Evolutionary conservation across 75 land plant genomes (phyloP), one percentile per base, ranked within the genome.

Genomic region (Picea glauca): DNA sequence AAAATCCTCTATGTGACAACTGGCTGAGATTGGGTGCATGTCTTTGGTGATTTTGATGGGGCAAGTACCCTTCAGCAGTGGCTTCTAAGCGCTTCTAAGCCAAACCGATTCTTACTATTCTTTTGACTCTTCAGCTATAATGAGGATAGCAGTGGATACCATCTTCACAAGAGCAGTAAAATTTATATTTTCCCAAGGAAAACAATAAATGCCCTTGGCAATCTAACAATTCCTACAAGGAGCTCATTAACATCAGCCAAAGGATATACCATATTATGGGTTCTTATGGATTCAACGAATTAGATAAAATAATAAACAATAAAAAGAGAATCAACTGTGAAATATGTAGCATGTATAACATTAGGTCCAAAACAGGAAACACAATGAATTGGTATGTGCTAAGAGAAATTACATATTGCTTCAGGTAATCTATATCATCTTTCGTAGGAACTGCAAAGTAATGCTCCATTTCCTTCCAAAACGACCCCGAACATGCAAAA

Each of bases 401-500:
- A 38, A 70, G 73, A 15, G 38, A 57, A 23, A 61, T 80, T 76
- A 93, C 98, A 79, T 85, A 89, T 77, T 85, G 82, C 54, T 79
- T 93, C 73, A 96, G 73, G 76, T 50, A 86, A 38, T 77, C 62
- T 21, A 88, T 73, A 66, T 90, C 93, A 26, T 75, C 87, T 23
- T 87, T 79, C 62, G 93, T 90, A 46, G 94, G 59, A 78, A 82
- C 87, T 65, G 85, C 76, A 78, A 94, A 92, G 35, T 81, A 78
- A 15, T 85, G 91, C 76, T 96, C 98, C 85, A 92, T 82, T 77
- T 91, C 82, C 84, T 79, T 92, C 99, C 99, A 93, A 75, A 92
- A 93, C 11, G 82, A 3, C 61, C 83, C 87, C 5, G 84, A 77
- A 76, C 85, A 87, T 13, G 87, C 89, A 66, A 79, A 33, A 23